Base-by-base conservation (phyloP, 495 filamentous ascomycete genomes). In the Lepraria neglecta region DNA sequence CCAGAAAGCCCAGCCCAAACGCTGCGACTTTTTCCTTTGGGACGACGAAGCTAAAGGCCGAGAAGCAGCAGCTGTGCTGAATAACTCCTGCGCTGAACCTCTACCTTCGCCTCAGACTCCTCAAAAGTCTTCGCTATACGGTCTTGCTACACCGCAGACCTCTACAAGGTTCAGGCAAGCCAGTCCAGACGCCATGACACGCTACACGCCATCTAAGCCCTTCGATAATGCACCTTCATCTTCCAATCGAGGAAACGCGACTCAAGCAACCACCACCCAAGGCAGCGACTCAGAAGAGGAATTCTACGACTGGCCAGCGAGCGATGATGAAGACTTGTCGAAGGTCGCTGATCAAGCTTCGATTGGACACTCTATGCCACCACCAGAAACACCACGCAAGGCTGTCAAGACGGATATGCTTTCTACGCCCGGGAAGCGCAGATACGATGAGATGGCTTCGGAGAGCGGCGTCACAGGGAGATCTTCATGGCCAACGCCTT, bases 21-120 rank as follows among this genome's bases (percentile, higher is more conserved):
- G 75, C 43, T 92, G 88, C 71, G 74, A 76, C 17, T 91, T 91
- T 76, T 92, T 90, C 69, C 72, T 90, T 3, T 91, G 84, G 82
- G 76, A 78, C 31, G 80, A 83, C 31, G 79, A 83, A n/a, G 87
- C 87, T 0, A 71, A 78, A 40, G 62, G 61, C 21, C 78, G 84
- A 17, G 84, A 88, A 66, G 75, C 77, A 64, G 65, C 68, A 14
- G 72, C 74, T 9, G 67, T 84, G 3, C 64, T 80, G 27, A 77
- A 74, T 58, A 86, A 85, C 65, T 78, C 76, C 17, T 73, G 71
- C 51, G 72, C 76, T 0, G 78, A 82, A 59, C 28, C 50, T 2
- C 48, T 69, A 21, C 54, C 65, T 52, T 68, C 68, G 1, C 67
- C 69, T 5, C 60, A 62, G 43, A 61, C 53, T n/a, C 59, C 53